phyloP scores from a whole-genome alignment of 164 flowering plant genomes.

The Chloranthus sessilifolius region DNA sequence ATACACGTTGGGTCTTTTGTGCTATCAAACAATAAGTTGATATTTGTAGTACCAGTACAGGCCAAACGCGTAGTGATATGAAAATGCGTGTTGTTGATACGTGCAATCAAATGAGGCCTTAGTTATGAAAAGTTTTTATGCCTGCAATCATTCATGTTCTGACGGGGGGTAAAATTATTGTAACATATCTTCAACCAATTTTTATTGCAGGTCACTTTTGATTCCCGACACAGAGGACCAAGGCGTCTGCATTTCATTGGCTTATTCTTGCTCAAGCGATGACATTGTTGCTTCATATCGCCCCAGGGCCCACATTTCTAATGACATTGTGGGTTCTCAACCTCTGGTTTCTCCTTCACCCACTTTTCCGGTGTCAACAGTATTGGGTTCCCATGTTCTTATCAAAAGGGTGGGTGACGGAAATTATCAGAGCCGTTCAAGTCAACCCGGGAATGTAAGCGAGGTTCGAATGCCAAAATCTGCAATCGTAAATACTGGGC shows the following conservation, averaged over 20 bases:
- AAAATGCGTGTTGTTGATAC: no score
- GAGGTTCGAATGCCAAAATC: conserved; percentile 60
- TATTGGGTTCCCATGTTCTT: conserved; percentile 54
- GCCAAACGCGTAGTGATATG: no score
- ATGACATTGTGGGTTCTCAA: conserved; percentile 38
- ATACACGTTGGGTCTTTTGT: no score
- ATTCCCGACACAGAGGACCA: conserved; percentile 58
- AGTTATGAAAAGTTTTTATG: no score
- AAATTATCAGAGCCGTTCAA: conserved; percentile 36
- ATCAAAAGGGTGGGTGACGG: conserved; percentile 30
- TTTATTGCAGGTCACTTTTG: conserved; percentile 48
- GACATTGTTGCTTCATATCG: conserved; percentile 79
- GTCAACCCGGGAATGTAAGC: conserved; percentile 38
- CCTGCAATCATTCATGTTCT: no score
- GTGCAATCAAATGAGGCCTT: no score
- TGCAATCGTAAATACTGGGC: conserved; percentile 36
- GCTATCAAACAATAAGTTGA: no score
- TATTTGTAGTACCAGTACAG: no score
- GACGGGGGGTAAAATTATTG: no score
- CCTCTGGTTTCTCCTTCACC: conserved; percentile 27
- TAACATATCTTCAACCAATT: conserved; percentile 6
- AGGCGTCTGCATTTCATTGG: conserved; percentile 91
- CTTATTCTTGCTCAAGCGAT: conserved; percentile 45
- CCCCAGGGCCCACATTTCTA: conserved; percentile 46
- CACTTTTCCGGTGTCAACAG: conserved; percentile 29